phyloP scores from a whole-genome alignment of 805 yeast genomes.

The Saccharomycopsis javanensis region DNA sequence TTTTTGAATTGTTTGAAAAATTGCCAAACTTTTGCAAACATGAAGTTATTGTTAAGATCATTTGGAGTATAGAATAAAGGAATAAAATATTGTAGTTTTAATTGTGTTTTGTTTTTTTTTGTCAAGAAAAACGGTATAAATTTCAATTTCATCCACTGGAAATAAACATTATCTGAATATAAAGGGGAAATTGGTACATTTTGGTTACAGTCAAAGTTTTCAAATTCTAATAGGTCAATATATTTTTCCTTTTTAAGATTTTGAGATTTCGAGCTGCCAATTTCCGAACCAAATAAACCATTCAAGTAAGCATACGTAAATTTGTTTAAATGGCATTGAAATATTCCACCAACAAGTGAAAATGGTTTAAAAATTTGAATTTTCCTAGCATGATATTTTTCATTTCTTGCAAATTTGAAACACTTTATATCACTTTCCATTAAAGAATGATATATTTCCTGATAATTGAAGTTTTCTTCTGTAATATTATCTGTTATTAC shows the following conservation, averaged over 20 bases:
- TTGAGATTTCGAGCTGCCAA: neutral
- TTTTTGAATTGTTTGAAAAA: neutral
- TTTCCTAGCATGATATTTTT: conserved; percentile 4
- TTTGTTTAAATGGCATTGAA: conserved; percentile 7
- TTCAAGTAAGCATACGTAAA: neutral
- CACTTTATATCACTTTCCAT: conserved; percentile 6
- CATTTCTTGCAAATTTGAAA: conserved; percentile 10
- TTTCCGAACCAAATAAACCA: neutral
- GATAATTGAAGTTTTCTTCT: neutral
- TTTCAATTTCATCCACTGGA: conserved; percentile 7
- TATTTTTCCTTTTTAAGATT: neutral
- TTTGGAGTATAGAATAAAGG: conserved; percentile 15
- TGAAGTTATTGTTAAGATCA: neutral
- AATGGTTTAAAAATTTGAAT: conserved; percentile 11
- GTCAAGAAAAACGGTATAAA: conserved; percentile 2
- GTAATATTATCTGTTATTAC: neutral
- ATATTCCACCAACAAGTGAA: conserved; percentile 12
- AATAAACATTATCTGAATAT: conserved; percentile 14
- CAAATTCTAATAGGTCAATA: neutral
- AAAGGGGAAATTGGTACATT: conserved; percentile 11
- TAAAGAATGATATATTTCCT: neutral
- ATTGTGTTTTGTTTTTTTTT: neutral
- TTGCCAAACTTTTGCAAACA: neutral
- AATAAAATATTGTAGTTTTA: conserved; percentile 1
- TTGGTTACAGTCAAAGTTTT: conserved; percentile 7